Percentiles rank a stretch among this genome's conserved stretches.
Conservation (phyloP, 306 rosid genomes). For the Lathyrus tuberosus region DNA sequence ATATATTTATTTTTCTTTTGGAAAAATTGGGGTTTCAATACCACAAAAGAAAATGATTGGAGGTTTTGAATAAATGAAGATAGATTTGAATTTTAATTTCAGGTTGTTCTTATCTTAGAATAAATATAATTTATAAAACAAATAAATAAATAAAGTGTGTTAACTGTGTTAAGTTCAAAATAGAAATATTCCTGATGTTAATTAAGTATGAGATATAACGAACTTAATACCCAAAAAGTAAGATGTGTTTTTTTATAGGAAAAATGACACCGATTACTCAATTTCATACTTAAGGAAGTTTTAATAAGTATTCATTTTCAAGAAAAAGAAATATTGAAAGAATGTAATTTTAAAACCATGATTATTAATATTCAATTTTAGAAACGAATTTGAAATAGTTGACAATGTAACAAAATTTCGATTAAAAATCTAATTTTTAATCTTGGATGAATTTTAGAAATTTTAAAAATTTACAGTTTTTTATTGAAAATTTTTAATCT, state of each 20-base stretch:
- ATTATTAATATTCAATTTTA: too few species aligned
- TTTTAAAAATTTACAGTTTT: too few species aligned
- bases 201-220: neutral
- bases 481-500: too few species aligned
- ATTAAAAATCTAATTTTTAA: too few species aligned
- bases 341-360: too few species aligned
- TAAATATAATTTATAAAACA: neutral
- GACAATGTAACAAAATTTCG: too few species aligned
- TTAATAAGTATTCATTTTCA: too few species aligned
- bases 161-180: neutral
- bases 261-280: neutral
- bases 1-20: neutral
- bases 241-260: too few species aligned
- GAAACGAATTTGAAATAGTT: too few species aligned
- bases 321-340: too few species aligned
- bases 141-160: neutral
- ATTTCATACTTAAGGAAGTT: too few species aligned
- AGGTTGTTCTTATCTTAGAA: slow-evolving; percentile 5
- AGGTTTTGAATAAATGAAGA: neutral
- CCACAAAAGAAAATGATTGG: neutral
- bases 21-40: neutral
- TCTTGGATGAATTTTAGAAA: too few species aligned
- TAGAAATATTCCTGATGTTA: neutral
- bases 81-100: slow-evolving; percentile 17
- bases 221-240: neutral